Conservation (phyloP, 2,329 filamentous ascomycete species). For the Fusarium musae region DNA sequence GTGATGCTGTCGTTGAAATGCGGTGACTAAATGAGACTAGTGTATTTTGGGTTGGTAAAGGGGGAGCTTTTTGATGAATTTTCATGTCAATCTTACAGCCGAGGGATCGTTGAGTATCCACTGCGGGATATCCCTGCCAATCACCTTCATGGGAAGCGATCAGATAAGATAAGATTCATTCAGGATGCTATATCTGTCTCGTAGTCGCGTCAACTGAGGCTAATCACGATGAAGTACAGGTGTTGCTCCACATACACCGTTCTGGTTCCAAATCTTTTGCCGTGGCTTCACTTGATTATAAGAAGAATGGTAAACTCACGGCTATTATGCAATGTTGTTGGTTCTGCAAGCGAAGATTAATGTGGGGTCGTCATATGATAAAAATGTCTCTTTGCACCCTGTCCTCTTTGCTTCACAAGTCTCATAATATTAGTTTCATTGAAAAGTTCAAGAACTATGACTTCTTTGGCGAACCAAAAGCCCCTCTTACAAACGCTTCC, state of each 20-base stretch:
- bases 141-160: not conserved
- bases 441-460: fast-evolving
- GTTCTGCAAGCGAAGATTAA: not conserved
- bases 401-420: not conserved
- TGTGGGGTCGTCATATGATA: not conserved
- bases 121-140: not conserved
- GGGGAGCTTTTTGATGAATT: slow-evolving; percentile 18
- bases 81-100: slow-evolving; percentile 1
- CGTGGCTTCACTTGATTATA: fast-evolving
- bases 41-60: not conserved
- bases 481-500: not conserved
- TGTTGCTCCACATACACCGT: fast-evolving
- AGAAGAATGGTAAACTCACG: not conserved
- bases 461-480: fast-evolving
- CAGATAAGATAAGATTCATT: slow-evolving; percentile 19
- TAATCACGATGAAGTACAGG: fast-evolving
- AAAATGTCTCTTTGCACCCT: not conserved
- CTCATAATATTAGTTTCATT: not conserved
- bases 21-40: slow-evolving; percentile 25
- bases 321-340: not conserved
- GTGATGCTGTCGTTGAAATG: slow-evolving; percentile 4
- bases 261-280: not conserved
- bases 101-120: not conserved
- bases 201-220: fast-evolving
- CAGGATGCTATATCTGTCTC: fast-evolving